Evolutionary conservation across 805 yeast species (phyloP), one percentile per base, ranked within the genome.

Genomic region (Wickerhamiella occidentalis): DNA sequence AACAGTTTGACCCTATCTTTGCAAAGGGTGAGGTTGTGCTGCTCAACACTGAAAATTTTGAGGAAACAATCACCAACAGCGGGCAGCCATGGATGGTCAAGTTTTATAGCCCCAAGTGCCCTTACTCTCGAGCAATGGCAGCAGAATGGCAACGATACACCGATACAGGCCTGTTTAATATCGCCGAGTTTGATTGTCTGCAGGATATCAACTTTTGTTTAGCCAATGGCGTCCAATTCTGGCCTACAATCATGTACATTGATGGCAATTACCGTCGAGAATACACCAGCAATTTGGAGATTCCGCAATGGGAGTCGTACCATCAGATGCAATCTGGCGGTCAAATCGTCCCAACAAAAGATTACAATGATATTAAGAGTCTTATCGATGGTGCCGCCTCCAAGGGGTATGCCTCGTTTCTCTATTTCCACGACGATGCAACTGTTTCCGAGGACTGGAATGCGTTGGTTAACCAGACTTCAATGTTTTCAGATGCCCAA

Each of bases 131-230:
- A 15, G 56, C 55, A 6, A 57, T 69, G 61, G 64, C 58, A 7
- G 64, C 67, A 5, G 64, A 62, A 13, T 70, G 70, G 70, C 54
- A 51, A 13, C 57, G 62, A 47, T 55, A 66, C 43, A 71, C 73
- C 7, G 46, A 48, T 12, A 43, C 53, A 37, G 65, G 66, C 28
- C 45, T 52, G 44, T 54, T 69, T 43, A 66, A 68, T 47, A 60
- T 69, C 13, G 74, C 68, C 13, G 68, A 65, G 29, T 65, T 69
- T 37, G 64, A 69, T 55, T 69, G 74, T 48, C 67, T 64, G 41
- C 56, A 48, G 29, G 56, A 66, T 40, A 38, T 51, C 17, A 49
- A 55, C 23, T 54, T 65, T 9, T 69, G 74, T 55, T 51, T 54
- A 9, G 61, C 55, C 13, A 62, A 58, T n/a, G 60, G 58, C n/a